phyloP scores from a whole-genome alignment of 108 stramenopile genomes.

The Nitzschia palea region DNA sequence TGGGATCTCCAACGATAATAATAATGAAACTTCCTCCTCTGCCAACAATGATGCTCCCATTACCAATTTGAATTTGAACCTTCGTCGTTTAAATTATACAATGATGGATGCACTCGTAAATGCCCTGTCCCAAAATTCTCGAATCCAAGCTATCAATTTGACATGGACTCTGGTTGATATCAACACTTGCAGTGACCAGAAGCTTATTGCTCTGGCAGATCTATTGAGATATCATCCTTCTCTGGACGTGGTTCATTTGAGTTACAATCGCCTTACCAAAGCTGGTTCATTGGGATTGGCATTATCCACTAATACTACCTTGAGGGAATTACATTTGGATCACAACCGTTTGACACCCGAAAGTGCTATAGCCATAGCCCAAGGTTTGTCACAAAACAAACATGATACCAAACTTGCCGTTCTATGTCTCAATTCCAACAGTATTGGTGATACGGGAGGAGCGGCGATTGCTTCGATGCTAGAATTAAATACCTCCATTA shows the following conservation, averaged over 20 bases:
- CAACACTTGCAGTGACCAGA: not conserved
- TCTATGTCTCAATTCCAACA: conserved; percentile 48
- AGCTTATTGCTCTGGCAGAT: conserved; percentile 12
- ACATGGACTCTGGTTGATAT: conserved; percentile 23
- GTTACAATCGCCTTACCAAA: conserved; percentile 41
- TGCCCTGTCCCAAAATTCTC: conserved; percentile 31
- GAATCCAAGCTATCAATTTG: conserved; percentile 37
- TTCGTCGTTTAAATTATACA: conserved; percentile 34
- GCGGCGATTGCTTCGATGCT: conserved; percentile 30
- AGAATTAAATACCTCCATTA: conserved; percentile 27
- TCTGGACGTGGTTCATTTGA: conserved; percentile 33
- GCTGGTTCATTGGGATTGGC: conserved; percentile 5
- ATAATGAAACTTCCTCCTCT: too few species aligned
- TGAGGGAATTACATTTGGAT: conserved; percentile 52
- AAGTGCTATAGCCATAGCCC: conserved; percentile 35
- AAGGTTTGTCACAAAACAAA: conserved; percentile 32
- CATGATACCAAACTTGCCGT: conserved; percentile 29
- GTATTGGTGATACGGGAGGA: conserved; percentile 48
- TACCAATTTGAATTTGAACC: conserved; percentile 46
- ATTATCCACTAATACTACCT: conserved; percentile 18
- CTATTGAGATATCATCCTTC: conserved; percentile 23
- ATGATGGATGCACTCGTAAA: conserved; percentile 20
- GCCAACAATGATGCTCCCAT: too few species aligned
- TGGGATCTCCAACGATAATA: too few species aligned
- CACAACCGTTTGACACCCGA: conserved; percentile 44